A percentile compares a stretch with the other conserved stretches of the same genome.
These are phyloP conservation scores for Ramaria rubella DNA, from an alignment of 768 basidiomycete species.

Conservation along the genomic window DNA sequence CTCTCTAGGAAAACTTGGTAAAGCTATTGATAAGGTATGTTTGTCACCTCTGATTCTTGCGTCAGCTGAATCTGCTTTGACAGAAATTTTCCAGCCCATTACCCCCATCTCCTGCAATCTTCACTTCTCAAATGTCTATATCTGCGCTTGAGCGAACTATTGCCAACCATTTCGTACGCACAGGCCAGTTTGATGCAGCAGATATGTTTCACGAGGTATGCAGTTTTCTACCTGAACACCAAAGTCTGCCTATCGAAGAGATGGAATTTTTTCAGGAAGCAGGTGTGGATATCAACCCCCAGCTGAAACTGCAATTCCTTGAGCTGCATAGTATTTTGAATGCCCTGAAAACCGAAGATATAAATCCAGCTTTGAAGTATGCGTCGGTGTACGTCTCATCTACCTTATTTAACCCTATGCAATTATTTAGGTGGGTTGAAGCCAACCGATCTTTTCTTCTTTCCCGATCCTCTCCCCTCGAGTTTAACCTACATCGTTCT, in stretches of 20 bases:
- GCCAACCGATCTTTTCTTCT: conserved; percentile 60
- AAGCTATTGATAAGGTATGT: conserved; percentile 82
- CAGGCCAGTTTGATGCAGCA: conserved; percentile 73
- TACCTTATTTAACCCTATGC: conserved; percentile 4
- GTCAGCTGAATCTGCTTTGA: conserved; percentile 4
- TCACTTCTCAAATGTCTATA: conserved; percentile 52
- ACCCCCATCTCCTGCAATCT: conserved; percentile 62
- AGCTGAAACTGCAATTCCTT: conserved; percentile 50
- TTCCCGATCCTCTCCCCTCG: conserved; percentile 69
- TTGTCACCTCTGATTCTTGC: conserved; percentile 6
- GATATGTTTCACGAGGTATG: conserved; percentile 65
- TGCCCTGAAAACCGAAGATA: conserved; percentile 57
- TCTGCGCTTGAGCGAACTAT: conserved; percentile 62
- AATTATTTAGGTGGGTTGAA: conserved; percentile 64
- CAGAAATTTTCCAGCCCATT: conserved; percentile 50
- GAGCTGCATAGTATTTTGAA: conserved; percentile 69
- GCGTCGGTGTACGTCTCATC: conserved; percentile 19
- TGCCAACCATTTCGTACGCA: conserved; percentile 71
- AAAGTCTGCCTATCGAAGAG: conserved; percentile 8
- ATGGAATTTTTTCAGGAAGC: conserved; percentile 54
- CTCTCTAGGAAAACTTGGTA: conserved; percentile 71
- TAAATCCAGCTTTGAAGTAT: conserved; percentile 73
- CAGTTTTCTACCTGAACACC: conserved; percentile 17
- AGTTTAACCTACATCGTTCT: conserved; percentile 86
- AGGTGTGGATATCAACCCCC: conserved; percentile 44